A percentile compares a stretch with the other conserved stretches of the same genome.
Conservation (phyloP, 345 rosid genomes). For the Abelmoschus esculentus region DNA sequence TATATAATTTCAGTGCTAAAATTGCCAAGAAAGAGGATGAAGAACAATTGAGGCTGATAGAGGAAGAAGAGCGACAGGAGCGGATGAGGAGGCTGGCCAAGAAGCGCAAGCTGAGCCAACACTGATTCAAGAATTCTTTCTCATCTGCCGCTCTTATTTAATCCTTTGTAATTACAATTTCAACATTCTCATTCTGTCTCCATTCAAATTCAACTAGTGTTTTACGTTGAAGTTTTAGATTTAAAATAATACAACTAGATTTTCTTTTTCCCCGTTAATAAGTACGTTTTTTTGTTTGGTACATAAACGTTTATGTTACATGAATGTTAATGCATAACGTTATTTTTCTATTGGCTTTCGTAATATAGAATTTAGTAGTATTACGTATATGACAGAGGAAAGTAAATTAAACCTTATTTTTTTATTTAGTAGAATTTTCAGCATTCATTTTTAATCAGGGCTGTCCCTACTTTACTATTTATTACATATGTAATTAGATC, state of each 20-base stretch:
- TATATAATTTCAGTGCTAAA: neutral
- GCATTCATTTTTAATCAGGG: no score
- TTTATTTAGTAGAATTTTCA: no score
- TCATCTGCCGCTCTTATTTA: neutral
- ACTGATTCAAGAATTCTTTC: neutral
- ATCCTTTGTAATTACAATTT: neutral
- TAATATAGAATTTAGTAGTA: neutral
- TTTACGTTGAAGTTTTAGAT: neutral
- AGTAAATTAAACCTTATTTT: no score
- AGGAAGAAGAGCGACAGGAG: neutral
- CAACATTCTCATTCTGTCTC: neutral
- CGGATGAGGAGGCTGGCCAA: constrained; percentile 1
- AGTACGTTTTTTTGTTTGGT: neutral
- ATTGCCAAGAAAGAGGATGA: neutral
- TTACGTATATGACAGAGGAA: no score
- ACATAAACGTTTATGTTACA: neutral
- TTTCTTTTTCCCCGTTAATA: neutral
- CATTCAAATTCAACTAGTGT: neutral
- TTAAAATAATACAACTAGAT: neutral
- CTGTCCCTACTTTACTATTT: no score
- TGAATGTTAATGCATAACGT: neutral
- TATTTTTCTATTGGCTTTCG: neutral
- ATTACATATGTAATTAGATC: no score
- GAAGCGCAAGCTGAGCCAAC: constrained; percentile 3
- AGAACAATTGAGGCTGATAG: neutral